Base-by-base conservation (phyloP, 2,329 filamentous ascomycete species). In the Aspergillus sp. region DNA sequence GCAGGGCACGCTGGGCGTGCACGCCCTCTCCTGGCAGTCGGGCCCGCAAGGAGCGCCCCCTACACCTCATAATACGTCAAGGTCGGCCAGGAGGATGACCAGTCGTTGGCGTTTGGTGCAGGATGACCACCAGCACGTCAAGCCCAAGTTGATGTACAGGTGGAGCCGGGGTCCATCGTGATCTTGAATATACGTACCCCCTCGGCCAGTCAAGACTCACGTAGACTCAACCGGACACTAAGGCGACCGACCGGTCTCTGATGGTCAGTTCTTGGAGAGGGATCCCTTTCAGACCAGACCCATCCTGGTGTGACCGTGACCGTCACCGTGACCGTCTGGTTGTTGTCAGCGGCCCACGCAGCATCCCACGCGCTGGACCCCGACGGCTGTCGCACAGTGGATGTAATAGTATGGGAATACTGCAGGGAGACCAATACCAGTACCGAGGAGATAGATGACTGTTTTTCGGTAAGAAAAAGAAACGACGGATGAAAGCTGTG, bases 41-140 rank as follows among this genome's bases (percentile, higher is more conserved):
- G 14, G 30, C 14, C 58, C 54, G 44, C 49, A 49, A 53, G 48
- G 49, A 22, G 49, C 48, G 57, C 46, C 53, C 55, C 55, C 52
- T 52, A 54, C 52, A 55, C 50, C 58, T 59, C 54, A 55, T 52
- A 51, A 53, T 60, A 59, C 59, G 57, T 60, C 59, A 60, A 6
- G 52, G 54, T 50, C 50, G 53, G 45, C 51, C 52, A 55, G 3
- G 20, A 22, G 20, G 54, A 50, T 50, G 54, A 49, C 52, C 50
- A 22, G 20, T 22, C 20, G n/a, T n/a, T n/a, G n/a, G n/a, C n/a
- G n/a, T n/a, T 22, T 4, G 20, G 20, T 6, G 20, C 20, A 22
- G 20, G 6, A 22, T 55, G 51, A 49, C 51, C 49, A 41, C 48
- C 51, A 52, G 56, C 53, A 54, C 54, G 52, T 53, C 52, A 54